Percentiles rank a stretch among this genome's conserved stretches.
phyloP scores from a whole-genome alignment of 306 rosid species.

The Glycine latifolia region DNA sequence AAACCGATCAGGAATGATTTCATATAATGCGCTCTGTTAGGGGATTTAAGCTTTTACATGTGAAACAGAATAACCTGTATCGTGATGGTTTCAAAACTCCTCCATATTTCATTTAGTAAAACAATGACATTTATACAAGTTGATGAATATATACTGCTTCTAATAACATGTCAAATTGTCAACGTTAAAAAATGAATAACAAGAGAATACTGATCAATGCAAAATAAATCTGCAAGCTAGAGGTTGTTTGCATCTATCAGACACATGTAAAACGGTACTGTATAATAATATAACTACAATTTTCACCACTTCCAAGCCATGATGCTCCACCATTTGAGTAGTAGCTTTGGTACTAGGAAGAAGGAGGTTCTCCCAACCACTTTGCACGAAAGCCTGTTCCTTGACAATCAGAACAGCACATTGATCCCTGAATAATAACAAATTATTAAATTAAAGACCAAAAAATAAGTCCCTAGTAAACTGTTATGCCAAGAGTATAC shows the following conservation, averaged over 20 bases:
- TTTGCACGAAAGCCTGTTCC: conserved; percentile 64
- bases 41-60: conserved; percentile 12
- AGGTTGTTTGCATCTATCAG: conserved; percentile 24
- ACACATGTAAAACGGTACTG: conserved; percentile 8
- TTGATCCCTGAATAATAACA: conserved; percentile 52
- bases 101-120: conserved; percentile 30
- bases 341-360: conserved; percentile 54
- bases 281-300: not conserved
- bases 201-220: conserved; percentile 39
- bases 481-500: too few species aligned
- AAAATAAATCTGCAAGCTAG: conserved; percentile 15
- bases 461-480: not conserved
- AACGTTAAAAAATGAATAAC: conserved; percentile 11
- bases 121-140: conserved; percentile 33
- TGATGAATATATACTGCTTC: conserved; percentile 19
- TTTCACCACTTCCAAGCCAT: conserved; percentile 27
- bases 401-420: conserved; percentile 54
- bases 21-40: conserved; percentile 14
- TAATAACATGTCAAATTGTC: not conserved
- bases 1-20: too few species aligned
- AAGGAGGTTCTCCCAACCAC: conserved; percentile 92
- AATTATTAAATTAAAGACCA: not conserved
- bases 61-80: conserved; percentile 28
- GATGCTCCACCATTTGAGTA: conserved; percentile 4
- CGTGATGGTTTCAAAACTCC: conserved; percentile 3